Base-by-base conservation (phyloP, 495 filamentous ascomycete species). In the Penicillium lividum region DNA sequence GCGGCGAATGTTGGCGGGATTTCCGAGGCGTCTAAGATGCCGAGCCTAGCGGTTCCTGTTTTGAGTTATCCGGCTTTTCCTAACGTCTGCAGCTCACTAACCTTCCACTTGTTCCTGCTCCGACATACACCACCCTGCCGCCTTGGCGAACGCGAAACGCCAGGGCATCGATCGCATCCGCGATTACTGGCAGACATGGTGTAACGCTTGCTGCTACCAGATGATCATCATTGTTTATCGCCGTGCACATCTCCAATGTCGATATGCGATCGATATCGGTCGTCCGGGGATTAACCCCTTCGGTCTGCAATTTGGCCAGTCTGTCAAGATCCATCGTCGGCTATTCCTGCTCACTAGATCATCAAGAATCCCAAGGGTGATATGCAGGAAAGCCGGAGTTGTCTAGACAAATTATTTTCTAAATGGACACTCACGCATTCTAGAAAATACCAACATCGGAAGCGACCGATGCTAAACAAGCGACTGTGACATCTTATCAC, bases 81-180 rank as follows among this genome's bases (percentile, higher is more conserved):
- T n/a, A 4, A n/a, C 33, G 4, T 36, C 27, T 9, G 22, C 34
- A 27, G n/a, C 31, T 22, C 10, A 43, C 51, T 62, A 27, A 74
- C 72, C 73, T 72, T 57, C 74, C 73, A 53, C 74, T 77, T 4
- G 74, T 75, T 7, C 74, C 74, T 10, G 74, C 74, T 4, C 74
- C 73, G 8, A 75, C 72, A 56, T 77, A 76, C 6, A 77, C 54
- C 11, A 77, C 70, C 42, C 73, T 55, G n/a, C 74, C 74, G 15
- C 74, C 73, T 33, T 47, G 58, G 34, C 61, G 62, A n/a, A 77
- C 71, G 7, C 73, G 71, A 16, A 62, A 59, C 29, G 68, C 54
- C 53, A 76, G 46, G 2, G 58, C 57, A 40, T 76, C 68, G 43
- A 76, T 73, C 8, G 73, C 68, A 34, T 30, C 60, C 13, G 70